Evolutionary conservation across 2,329 filamentous ascomycete genomes (phyloP).

Genomic region (Verticillium klebahnii): DNA sequence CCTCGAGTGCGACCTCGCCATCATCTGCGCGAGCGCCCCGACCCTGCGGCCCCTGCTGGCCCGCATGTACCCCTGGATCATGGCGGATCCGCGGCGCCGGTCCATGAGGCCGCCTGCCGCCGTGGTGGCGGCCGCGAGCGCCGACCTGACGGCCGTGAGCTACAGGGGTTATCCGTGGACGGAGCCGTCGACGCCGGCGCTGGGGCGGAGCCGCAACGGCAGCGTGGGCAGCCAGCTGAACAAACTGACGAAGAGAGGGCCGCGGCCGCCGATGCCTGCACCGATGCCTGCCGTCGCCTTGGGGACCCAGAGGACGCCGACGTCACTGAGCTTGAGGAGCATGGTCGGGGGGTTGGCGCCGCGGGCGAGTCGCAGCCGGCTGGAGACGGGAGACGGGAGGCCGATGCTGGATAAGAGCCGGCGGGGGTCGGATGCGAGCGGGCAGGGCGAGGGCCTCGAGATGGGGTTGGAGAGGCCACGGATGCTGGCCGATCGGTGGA

Average conservation of each 20-base stretch:
- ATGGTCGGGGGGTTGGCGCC: conserved; percentile 17
- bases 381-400: conserved; percentile 5
- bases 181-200: conserved; percentile 10
- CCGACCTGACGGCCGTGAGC: conserved; percentile 22
- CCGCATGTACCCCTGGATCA: conserved; percentile 18
- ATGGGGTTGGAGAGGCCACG: conserved; percentile 10
- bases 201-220: conserved; percentile 14
- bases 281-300: conserved; percentile 11
- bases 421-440: conserved; percentile 9
- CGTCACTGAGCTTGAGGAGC: conserved; percentile 21
- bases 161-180: conserved; percentile 27
- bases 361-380: conserved; percentile 14
- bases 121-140: conserved; percentile 11
- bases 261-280: conserved; percentile 10
- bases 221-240: conserved; percentile 13
- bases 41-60: conserved; percentile 24
- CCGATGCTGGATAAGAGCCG: conserved; percentile 7
- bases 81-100: conserved; percentile 12
- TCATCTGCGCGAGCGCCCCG: conserved; percentile 29
- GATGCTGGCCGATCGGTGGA: conserved; percentile 12
- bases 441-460: conserved; percentile 2
- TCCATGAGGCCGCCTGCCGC: conserved; percentile 2
- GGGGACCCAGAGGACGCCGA: conserved; percentile 17
- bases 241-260: conserved; percentile 1
- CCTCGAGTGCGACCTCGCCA: conserved; percentile 28